phyloP scores from a whole-genome alignment of 495 filamentous ascomycete genomes.

The Lasiosphaeria hispida region DNA sequence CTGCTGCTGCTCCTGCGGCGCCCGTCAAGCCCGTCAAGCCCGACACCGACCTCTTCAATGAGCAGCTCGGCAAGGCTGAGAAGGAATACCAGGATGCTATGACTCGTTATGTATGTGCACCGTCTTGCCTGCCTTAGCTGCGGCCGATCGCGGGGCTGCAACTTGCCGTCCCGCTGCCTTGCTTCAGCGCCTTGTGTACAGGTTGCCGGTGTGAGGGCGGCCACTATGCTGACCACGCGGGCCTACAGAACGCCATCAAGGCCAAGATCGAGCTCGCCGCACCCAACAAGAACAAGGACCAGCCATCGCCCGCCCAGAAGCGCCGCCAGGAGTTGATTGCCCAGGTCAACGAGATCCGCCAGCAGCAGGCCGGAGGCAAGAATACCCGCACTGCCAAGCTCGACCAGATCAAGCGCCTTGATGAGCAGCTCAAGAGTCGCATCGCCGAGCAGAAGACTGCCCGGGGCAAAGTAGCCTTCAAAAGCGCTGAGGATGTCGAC shows the following conservation, averaged over 20 bases:
- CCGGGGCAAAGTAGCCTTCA: conserved; percentile 72
- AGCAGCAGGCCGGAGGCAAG: conserved; percentile 83
- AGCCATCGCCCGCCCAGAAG: conserved; percentile 69
- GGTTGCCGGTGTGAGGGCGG: not conserved
- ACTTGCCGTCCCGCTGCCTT: conserved; percentile 5
- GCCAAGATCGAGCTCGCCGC: conserved; percentile 77
- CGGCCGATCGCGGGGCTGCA: conserved; percentile 1
- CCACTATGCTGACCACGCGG: conserved; percentile 5
- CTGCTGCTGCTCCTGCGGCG: conserved; percentile 48
- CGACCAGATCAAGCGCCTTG: conserved; percentile 83
- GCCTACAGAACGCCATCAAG: conserved; percentile 70
- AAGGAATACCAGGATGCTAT: conserved; percentile 75
- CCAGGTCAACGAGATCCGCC: conserved; percentile 68
- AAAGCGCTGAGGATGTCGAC: conserved; percentile 84
- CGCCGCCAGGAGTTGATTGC: conserved; percentile 77
- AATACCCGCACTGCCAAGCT: conserved; percentile 66
- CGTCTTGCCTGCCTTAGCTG: not conserved
- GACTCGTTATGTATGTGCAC: conserved; percentile 69
- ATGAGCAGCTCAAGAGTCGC: conserved; percentile 75
- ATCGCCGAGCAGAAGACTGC: conserved; percentile 83
- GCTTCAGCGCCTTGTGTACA: not conserved
- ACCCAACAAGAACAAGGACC: conserved; percentile 65
- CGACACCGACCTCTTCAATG: conserved; percentile 68
- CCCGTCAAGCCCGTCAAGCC: conserved; percentile 66
- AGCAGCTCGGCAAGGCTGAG: conserved; percentile 69